phyloP scores from a whole-genome alignment of 1,284 basidiomycete genomes.

The Apiotrichum sp. region DNA sequence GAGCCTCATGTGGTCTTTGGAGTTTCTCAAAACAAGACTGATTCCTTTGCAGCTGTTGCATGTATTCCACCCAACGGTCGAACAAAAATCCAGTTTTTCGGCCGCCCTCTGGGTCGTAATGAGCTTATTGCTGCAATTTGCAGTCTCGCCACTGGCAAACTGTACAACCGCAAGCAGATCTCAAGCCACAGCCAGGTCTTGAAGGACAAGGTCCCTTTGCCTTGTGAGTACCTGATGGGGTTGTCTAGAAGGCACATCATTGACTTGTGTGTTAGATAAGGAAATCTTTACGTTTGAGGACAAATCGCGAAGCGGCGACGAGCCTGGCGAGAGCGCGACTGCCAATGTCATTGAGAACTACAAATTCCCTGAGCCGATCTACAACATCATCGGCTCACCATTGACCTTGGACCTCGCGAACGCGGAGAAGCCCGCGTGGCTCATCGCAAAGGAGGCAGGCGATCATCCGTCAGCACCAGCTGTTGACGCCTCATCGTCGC shows the following conservation, averaged over 20 bases:
- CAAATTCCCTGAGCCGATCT: conserved; percentile 16
- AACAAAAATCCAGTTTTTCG: conserved; percentile 49
- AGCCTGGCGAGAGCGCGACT: conserved; percentile 13
- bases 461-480: neutral
- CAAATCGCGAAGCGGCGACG: conserved; percentile 17
- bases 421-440: conserved; percentile 14
- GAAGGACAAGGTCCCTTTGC: conserved; percentile 31
- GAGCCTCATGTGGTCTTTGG: neutral
- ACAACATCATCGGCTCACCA: conserved; percentile 12
- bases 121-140: conserved; percentile 53
- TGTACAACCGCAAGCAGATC: conserved; percentile 44
- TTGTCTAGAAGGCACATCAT: too few relatives aligned
- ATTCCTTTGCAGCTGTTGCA: conserved; percentile 6
- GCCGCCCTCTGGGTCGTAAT: conserved; percentile 51
- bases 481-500: conserved; percentile 3
- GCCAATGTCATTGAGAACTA: conserved; percentile 22
- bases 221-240: conserved; percentile 8
- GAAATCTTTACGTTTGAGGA: conserved; percentile 24
- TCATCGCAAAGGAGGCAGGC: conserved; percentile 10
- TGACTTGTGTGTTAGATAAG: conserved; percentile 8
- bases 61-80: conserved; percentile 25
- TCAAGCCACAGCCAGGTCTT: conserved; percentile 46
- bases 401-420: conserved; percentile 17
- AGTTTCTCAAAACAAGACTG: neutral
- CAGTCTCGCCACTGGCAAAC: conserved; percentile 46